Base-by-base conservation (phyloP, 2,329 filamentous ascomycete species). In the Blastomyces parvus region DNA sequence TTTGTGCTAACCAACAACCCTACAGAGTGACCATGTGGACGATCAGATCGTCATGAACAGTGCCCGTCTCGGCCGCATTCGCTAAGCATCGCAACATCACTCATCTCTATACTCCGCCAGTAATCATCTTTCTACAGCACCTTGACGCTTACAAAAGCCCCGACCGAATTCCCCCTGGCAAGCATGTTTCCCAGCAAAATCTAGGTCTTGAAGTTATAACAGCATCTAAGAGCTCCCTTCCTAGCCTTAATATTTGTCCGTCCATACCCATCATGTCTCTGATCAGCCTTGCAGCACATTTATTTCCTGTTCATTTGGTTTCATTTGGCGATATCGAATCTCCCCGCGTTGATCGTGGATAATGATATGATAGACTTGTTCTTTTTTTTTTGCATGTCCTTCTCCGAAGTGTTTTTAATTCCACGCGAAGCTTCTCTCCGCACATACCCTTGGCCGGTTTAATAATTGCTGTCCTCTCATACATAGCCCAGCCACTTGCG, bases 11-110 rank as follows among this genome's bases (percentile, higher is more conserved):
- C 63, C 22, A 55, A 75, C 62, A 25, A 58, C 46, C 19, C 36
- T 66, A 33, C 74, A 90, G 90, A 93, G 87, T 77, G 91, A 96
- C 74, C 83, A 82, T 69, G 89, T 96, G 68, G 89, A 91, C 74
- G 89, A 93, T 68, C 84, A 88, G 72, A 89, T 93, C 70, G 85
- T 86, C 64, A 86, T 90, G 83, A 92, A 92, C 79, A 82, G 88
- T 67, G 85, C 87, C 70, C 83, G 85, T 69, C 74, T 91, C 74
- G 85, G 88, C 70, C 82, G 87, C 46, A 78, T 78, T 65, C 75
- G 68, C 66, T 78, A 73, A 65, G 53, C 50, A 58, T 57, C 58
- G 27, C 44, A 60, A 38, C 25, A 14, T 27, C 40, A 27, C 8
- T 9, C 22, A 33, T 6, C 9, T 11, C 13, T 27, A 8, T 50